phyloP scores from a whole-genome alignment of 2,329 filamentous ascomycete species.

The Clonostachys rhizophaga region DNA sequence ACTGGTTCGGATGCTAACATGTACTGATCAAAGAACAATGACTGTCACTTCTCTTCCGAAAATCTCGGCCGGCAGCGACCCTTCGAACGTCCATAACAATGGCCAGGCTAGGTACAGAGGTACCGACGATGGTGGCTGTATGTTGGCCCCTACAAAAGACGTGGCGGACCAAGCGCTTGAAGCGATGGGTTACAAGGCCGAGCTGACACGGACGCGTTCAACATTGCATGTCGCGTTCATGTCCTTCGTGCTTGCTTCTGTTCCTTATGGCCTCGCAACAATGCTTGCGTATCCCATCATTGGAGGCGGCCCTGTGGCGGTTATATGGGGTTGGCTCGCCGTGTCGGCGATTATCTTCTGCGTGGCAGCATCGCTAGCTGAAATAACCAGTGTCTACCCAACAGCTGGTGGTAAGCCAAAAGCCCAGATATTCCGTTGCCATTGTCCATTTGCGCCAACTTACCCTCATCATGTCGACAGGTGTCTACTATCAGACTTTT shows the following conservation, averaged over 20 bases:
- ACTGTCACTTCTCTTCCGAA: too few relatives aligned
- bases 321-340: slow-evolving; percentile 68
- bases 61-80: too few relatives aligned
- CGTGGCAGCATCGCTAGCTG: slow-evolving; percentile 66
- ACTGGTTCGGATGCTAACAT: too few relatives aligned
- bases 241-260: slow-evolving; percentile 70
- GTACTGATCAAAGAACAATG: too few relatives aligned
- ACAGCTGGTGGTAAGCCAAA: slow-evolving; percentile 55
- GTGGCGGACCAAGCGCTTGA: slow-evolving; percentile 58
- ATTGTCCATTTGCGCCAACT: neutral
- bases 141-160: slow-evolving; percentile 6
- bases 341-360: slow-evolving; percentile 66
- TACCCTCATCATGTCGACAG: slow-evolving; percentile 9
- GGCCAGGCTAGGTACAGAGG: too few relatives aligned
- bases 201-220: slow-evolving; percentile 59
- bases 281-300: slow-evolving; percentile 63
- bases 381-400: slow-evolving; percentile 71
- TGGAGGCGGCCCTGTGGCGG: slow-evolving; percentile 61
- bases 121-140: too few relatives aligned
- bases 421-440: neutral
- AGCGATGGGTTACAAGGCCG: slow-evolving; percentile 61
- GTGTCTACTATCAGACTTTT: slow-evolving; percentile 73
- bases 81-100: too few relatives aligned
- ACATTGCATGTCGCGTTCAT: slow-evolving; percentile 68
- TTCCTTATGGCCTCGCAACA: slow-evolving; percentile 68